Conservation (phyloP, 2,329 filamentous ascomycete species). For the Fusarium pseudocircinatum region DNA sequence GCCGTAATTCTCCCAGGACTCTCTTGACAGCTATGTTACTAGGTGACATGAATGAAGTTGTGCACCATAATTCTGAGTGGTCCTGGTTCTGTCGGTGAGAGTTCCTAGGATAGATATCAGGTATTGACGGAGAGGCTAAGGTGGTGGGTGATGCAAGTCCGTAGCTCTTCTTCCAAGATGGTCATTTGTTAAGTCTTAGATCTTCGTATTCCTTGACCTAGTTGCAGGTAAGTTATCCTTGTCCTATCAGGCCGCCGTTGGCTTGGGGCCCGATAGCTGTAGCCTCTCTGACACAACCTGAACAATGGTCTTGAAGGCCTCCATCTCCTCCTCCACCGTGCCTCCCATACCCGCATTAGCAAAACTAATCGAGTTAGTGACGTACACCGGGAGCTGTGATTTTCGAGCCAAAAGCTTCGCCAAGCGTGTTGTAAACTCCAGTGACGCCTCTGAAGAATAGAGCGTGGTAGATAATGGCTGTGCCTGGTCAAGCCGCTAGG, state of each 20-base stretch:
- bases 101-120: background rate
- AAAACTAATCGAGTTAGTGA: conserved; percentile 87
- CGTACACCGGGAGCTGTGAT: conserved; percentile 81
- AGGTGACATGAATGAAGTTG: conserved; percentile 6
- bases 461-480: conserved; percentile 82
- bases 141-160: background rate
- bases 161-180: background rate
- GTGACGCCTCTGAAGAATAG: conserved; percentile 76
- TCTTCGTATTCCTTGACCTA: background rate
- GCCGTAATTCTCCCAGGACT: conserved; percentile 30
- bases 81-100: background rate
- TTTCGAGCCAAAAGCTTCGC: conserved; percentile 84
- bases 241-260: background rate
- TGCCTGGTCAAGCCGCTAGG: conserved; percentile 61
- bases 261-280: conserved; percentile 25
- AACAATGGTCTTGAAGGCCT: conserved; percentile 80
- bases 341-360: conserved; percentile 78
- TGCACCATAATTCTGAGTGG: background rate
- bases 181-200: background rate
- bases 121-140: background rate
- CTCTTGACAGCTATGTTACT: conserved; percentile 29
- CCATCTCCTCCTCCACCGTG: conserved; percentile 93
- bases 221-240: background rate
- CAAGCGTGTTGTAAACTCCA: conserved; percentile 88
- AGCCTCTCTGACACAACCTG: conserved; percentile 64